Evolutionary conservation across 2,329 filamentous ascomycete genomes (phyloP), one percentile per base, ranked within the genome.

Genomic region (Neobulgaria alba): DNA sequence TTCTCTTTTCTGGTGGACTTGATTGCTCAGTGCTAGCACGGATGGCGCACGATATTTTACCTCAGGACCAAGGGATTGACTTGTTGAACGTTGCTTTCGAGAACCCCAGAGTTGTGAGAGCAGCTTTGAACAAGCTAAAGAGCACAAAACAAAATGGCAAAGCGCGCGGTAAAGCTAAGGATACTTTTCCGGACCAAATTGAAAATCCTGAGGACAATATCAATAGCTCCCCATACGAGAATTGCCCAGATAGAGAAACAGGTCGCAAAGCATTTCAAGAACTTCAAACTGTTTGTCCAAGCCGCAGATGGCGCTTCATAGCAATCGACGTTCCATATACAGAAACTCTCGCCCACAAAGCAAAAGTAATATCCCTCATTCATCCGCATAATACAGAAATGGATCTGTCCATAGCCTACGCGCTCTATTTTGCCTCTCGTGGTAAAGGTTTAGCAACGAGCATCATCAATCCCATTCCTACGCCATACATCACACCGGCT

Each of bases 311-410:
- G 85, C 77, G 80, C n/a, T 92, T 98, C 50, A 71, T 96, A 29
- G 75, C 79, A 40, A 77, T 95, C 41, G 82, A 98, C 56, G 69
- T 98, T 19, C 84, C 90, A 0, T 95, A 90, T 58, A 58, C 68
- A 4, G 84, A 93, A 53, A 84, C 81, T 0, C 58, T 79, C 32
- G 68, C 71, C 2, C 84, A 94, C 54, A 77, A 85, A 46, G 56
- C 71, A 3, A 72, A 71, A 18, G 75, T 98, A 15, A 73, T 89
- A 29, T 72, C 76, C 2, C 68, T 98, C 14, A 95, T 98, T 60
- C 72, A 83, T 52, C 92, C 92, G 0, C 92, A 98, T 62, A 90
- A 95, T 51, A 98, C 92, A 0, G 92, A 98, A 63, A 98, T 98
- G 92, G 92, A 98, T 56, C 70, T 98, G 1, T 98, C 92, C 3